Evolutionary conservation across 1,284 basidiomycete genomes (phyloP).

Genomic region (Moesziomyces sp.): DNA sequence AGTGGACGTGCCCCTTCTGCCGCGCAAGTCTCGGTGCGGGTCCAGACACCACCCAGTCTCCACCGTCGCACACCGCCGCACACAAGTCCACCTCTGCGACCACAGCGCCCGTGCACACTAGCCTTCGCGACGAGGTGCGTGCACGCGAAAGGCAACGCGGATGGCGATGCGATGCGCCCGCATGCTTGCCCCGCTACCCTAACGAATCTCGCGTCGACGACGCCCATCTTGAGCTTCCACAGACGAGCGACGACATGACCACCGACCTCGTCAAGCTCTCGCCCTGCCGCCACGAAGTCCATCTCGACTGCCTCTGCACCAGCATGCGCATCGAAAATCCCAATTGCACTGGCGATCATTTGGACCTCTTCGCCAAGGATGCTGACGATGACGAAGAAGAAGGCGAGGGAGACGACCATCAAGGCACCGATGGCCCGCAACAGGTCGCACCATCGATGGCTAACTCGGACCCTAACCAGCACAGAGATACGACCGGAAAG

Average conservation of each 20-base stretch:
- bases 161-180: constrained; percentile 60
- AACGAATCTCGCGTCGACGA: constrained; percentile 12
- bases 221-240: constrained; percentile 30
- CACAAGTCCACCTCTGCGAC: constrained; percentile 7
- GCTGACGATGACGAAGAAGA: constrained; percentile 8
- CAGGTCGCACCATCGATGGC: constrained; percentile 12
- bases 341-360: constrained; percentile 3
- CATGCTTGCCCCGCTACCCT: constrained; percentile 59
- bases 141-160: constrained; percentile 48
- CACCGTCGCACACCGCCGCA: constrained; percentile 2
- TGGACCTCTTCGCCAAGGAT: constrained; percentile 11
- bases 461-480: no score
- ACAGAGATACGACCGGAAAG: constrained; percentile 48
- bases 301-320: constrained; percentile 62
- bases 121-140: constrained; percentile 57
- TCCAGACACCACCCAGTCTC: constrained; percentile 3
- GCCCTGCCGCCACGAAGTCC: constrained; percentile 62
- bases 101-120: constrained; percentile 3
- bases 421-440: constrained; percentile 12
- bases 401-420: not conserved
- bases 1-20: constrained; percentile 66
- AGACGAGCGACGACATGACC: constrained; percentile 29
- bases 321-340: constrained; percentile 54
- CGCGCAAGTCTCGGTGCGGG: constrained; percentile 33
- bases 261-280: constrained; percentile 46